Base-by-base conservation (phyloP, 1,139 yeast species). In the Saccharomyces hybrid region DNA sequence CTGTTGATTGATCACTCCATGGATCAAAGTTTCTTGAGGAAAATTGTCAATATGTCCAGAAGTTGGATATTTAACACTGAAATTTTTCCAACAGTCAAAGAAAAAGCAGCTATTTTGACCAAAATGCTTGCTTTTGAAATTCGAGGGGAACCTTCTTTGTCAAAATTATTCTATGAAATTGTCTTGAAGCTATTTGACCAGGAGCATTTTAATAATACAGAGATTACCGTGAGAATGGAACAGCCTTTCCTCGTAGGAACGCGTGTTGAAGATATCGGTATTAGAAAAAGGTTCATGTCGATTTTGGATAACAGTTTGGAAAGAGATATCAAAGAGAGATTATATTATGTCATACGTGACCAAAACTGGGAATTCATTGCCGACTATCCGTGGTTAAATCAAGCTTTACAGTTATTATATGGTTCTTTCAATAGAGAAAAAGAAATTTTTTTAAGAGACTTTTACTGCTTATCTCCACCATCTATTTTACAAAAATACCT, bases 351-450 rank as follows among this genome's bases (percentile, higher is more conserved):
- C 8, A 79, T 95, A 34, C 78, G 93, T 44, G 97, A 93, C 63
- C 99, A 95, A 68, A 93, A 89, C 66, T 95, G 99, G 99, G 99
- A 95, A 68, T 86, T 80, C 63, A 76, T 95, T 51, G 93, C 96
- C 0, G 98, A 91, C 61, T 87, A 87, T 64, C 90, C 91, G 51
- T 95, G 99, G 99, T 74, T 91, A 58, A 89, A 90, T 67, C 99
- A 93, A 70, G 99, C 96, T 0, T 75, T 89, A 44, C 98, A 93
- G 67, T 73, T 95, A 48, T 73, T 95, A 11, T 88, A 86, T 66
- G 96, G 95, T 0, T 79, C 96, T 0, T 81, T 89, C 62, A 85
- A 84, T 56, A 70, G 70, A 48, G 79, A 79, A 1, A 74, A 78
- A 54, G 71, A 66, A 6, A 62, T 87, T 31, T 70, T 68, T 32